Conservation (phyloP, 1,139 yeast genomes). For the Eremothecium coryli region DNA sequence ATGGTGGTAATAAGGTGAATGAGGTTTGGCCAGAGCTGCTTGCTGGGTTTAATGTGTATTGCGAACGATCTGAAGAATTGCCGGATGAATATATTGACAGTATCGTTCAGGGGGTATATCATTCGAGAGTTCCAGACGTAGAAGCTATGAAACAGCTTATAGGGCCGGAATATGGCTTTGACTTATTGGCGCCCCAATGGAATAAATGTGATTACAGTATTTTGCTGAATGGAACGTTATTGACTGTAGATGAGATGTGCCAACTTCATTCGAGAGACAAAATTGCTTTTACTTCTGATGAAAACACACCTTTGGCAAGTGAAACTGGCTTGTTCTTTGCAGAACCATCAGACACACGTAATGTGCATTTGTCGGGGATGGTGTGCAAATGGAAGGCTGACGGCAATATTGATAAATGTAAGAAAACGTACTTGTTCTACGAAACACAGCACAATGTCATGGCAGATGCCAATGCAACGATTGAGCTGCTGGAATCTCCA, state of each 20-base stretch:
- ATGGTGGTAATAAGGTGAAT: not conserved
- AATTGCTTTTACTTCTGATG: slow-evolving; percentile 8
- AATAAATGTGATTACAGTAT: slow-evolving; percentile 20
- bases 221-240: slow-evolving; percentile 6
- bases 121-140: slow-evolving; percentile 11
- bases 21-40: slow-evolving; percentile 9
- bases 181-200: slow-evolving; percentile 8
- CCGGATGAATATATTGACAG: slow-evolving; percentile 9
- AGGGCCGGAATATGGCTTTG: not conserved
- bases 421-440: slow-evolving; percentile 23
- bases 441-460: slow-evolving; percentile 16
- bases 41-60: slow-evolving; percentile 20
- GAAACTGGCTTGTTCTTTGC: slow-evolving; percentile 26
- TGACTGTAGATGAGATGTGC: slow-evolving; percentile 19
- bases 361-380: slow-evolving; percentile 24
- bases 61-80: not conserved
- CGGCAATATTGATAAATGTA: slow-evolving; percentile 19
- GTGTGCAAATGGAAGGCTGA: slow-evolving; percentile 21
- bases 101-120: slow-evolving; percentile 12
- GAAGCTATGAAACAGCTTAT: slow-evolving; percentile 1
- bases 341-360: slow-evolving; percentile 18
- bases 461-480: not conserved
- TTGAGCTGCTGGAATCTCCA: slow-evolving; percentile 31
- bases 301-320: no score
- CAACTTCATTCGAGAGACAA: slow-evolving; percentile 7